Evolutionary conservation across 225 moss, liverwort and hornwort species (phyloP), one percentile per base, ranked within the genome.

Genomic region (Neckera pumila): DNA sequence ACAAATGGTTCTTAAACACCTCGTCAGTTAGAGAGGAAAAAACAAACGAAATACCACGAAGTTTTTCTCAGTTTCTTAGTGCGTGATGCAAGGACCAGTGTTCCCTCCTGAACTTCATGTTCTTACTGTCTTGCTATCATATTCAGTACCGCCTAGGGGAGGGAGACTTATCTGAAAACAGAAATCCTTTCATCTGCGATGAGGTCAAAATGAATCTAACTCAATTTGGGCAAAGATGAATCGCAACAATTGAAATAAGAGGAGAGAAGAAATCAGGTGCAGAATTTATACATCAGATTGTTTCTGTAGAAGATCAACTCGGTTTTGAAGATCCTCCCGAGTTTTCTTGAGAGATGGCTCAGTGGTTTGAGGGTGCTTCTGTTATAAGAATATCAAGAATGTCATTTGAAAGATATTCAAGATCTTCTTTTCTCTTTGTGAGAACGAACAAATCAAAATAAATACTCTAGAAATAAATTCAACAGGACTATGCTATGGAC

Each of bases 271-370:
- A 74, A 85, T 53, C 25, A 67, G 77, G 87, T 54, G 36, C 66
- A 88, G 80, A 84, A 42, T 76, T 40, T 86, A 87, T 92, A 98
- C 98, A 81, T 98, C 98, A 84, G 93, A 91, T 82, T 93, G 93
- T 88, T 96, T 96, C 91, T 95, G 95, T 58, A 98, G 94, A 86
- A 98, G 92, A 88, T 98, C 98, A 90, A 93, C 90, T 92, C 90
- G 93, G 74, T 90, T 92, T 85, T 97, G 96, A 89, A 98, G 91
- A 91, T 98, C 97, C 91, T 98, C 98, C 53, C 97, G 97, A 90
- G 92, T 91, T 91, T 96, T 98, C 92, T 96, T 98, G 85, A 97
- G 89, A 30, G 90, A 59, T 72, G 91, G 84, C 72, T 97, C 97
- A 89, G 88, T 89, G 58, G 90, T 89, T 87, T 95, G 94, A 21